Base-by-base conservation (phyloP, 192 early-diverging fungal species). In the Mortierella claussenii region DNA sequence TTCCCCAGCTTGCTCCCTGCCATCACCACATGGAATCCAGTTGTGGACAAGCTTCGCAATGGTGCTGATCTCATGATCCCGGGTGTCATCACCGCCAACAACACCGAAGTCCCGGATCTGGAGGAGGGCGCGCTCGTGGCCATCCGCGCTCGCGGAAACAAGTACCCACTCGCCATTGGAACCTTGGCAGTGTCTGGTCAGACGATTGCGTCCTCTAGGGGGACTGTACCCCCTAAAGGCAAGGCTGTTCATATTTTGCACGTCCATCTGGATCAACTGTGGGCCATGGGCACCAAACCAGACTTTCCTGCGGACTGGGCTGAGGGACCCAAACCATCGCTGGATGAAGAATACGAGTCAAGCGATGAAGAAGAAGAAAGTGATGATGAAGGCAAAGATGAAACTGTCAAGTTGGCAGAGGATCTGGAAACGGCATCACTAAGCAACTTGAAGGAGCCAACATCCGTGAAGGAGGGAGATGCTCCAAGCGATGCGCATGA, bases 51-150 rank as follows among this genome's bases (percentile, higher is more conserved):
- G 58, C 79, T 94, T 26, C 84, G 87, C n/a, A 85, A 89, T 50
- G 93, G 95, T 1, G 95, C 95, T 6, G 90, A 93, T 75, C 65
- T 93, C 20, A 93, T 93, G 92, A 87, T 91, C 46, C 92, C 92
- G 9, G 92, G 92, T 26, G 82, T 93, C 20, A 82, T 92, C 31
- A 47, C 80, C 20, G 69, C 79, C 13, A 51, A 52, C 11, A 80
- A 81, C 17, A 82, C 83, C 3, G 55, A 70, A 12, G 64, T 83
- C 1, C 87, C 83, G 7, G 65, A 82, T 55, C 60, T 86, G 13
- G 59, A 83, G 21, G 76, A 65, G 50, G 90, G 83, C 12, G 83
- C 85, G 15, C 51, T 86, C 18, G 88, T 89, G 17, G 83, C 83
- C 20, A 81, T 93, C 55, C 71, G 67, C 6, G 81, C 86, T 12